Evolutionary conservation across 352 stramenopile genomes (phyloP), one percentile per base, ranked within the genome.

Genomic region (Globisporangium cederbergense): DNA sequence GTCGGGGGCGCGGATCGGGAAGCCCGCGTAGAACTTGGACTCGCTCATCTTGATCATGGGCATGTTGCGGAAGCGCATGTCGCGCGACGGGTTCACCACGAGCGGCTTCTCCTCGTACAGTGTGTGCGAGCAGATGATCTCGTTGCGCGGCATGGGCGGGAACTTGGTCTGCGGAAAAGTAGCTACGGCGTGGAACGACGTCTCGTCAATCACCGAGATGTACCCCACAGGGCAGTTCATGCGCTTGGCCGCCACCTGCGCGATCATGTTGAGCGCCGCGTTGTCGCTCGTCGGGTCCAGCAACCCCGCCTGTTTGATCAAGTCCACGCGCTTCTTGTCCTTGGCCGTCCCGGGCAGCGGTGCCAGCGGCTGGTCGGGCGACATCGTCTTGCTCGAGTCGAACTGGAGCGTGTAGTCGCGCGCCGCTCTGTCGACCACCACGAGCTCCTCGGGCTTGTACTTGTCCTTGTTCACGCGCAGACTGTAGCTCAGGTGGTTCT

Each of bases 21-120:
- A 89, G 1, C 80, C 76, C 11, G 78, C 80, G 71, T 89, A 89
- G 58, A 87, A 89, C 58, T 79, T 78, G 60, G 85, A 65, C 3
- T 74, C 71, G 2, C 68, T 57, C 34, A 76, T 62, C 47, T 77
- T 71, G 52, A 83, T 65, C 16, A 75, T 67, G 40, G 69, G 61
- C 73, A 88, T 77, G 49, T 88, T 75, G 6, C 71, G 67, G 51
- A 89, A 89, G 11, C 80, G 76, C 71, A 85, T 73, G 40, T 88
- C 80, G 3, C 76, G 70, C 51, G 73, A 74, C 40, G 80, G 72
- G 70, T 89, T 83, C 57, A 86, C 42, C 3, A 89, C 62, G 43
- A 89, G 54, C 13, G 78, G 78, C 57, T 69, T 73, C 64, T 89
- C 78, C 4, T 71, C 73, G 73, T 88, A 89, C 34, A 85, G 51